Evolutionary conservation across 176 grass and related monocot species (phyloP).

Genomic region (Elaeis guineensis): DNA sequence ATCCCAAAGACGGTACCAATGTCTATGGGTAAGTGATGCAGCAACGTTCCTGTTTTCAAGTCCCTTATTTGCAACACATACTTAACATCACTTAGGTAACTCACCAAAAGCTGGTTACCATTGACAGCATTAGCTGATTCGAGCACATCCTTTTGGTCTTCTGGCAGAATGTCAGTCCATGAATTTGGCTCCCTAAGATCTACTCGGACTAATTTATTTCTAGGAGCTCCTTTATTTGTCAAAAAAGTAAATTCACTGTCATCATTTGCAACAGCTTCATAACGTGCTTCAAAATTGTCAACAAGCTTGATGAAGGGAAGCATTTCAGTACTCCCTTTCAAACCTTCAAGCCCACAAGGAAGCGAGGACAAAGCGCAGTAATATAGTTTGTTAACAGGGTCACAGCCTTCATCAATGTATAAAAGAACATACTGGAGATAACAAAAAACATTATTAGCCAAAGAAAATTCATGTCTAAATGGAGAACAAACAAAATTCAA

Average conservation of each 20-base stretch:
- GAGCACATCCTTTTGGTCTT: constrained; percentile 79
- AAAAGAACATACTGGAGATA: constrained; percentile 66
- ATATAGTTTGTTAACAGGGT: constrained; percentile 87
- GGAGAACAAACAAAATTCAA: too few species aligned
- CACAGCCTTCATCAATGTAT: constrained; percentile 53
- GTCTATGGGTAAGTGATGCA: constrained; percentile 73
- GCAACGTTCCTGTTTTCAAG: constrained; percentile 57
- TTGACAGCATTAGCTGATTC: constrained; percentile 55
- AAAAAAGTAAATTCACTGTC: constrained; percentile 66
- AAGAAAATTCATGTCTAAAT: background rate
- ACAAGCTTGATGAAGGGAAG: constrained; percentile 92
- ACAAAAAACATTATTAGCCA: constrained; percentile 1
- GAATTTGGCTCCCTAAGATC: constrained; percentile 52
- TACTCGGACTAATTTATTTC: constrained; percentile 68
- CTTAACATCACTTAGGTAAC: constrained; percentile 92
- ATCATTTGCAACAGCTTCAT: constrained; percentile 70
- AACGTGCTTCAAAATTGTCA: constrained; percentile 75
- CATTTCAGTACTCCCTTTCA: constrained; percentile 38
- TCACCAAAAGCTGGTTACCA: constrained; percentile 60
- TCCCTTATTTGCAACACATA: constrained; percentile 80
- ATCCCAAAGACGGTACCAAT: constrained; percentile 80
- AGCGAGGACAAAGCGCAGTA: constrained; percentile 73
- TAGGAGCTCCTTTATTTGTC: constrained; percentile 81
- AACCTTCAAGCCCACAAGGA: constrained; percentile 51
- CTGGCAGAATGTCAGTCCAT: constrained; percentile 56